Percentiles rank a stretch among this genome's conserved stretches.
phyloP scores from a whole-genome alignment of 208 protist genomes.

The Spongospora subterranea region DNA sequence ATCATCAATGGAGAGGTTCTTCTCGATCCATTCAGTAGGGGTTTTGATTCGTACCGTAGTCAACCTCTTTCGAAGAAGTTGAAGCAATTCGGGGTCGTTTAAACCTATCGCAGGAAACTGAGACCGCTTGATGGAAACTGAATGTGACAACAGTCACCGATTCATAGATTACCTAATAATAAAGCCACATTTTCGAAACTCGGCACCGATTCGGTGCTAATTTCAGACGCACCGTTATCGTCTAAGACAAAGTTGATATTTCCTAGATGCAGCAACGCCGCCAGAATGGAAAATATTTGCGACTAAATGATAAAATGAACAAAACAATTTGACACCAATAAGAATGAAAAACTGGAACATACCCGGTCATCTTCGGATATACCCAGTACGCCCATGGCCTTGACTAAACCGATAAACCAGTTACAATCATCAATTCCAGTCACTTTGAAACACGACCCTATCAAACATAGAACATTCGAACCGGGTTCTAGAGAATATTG shows the following conservation, averaged over 20 bases:
- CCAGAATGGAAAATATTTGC: constrained; percentile 24
- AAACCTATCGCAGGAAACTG: constrained; percentile 27
- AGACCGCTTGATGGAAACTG: no score
- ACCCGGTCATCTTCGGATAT: neutral
- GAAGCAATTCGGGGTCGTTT: neutral
- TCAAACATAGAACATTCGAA: neutral
- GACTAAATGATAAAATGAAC: no score
- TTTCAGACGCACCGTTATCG: neutral
- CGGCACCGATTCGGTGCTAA: neutral
- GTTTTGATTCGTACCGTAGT: constrained; percentile 49
- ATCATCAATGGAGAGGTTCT: neutral
- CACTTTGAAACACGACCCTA: neutral
- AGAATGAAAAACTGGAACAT: neutral
- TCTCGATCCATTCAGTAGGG: constrained; percentile 54
- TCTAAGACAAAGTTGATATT: constrained; percentile 33
- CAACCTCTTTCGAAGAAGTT: neutral
- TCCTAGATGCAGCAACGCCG: neutral
- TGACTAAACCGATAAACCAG: constrained; percentile 45
- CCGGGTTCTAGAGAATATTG: no score
- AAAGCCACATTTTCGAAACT: neutral
- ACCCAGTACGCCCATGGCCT: constrained; percentile 44
- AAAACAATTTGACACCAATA: neutral
- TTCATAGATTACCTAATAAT: neutral
- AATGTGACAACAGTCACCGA: no score
- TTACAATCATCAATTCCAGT: constrained; percentile 34